Base-by-base conservation (phyloP, 2,329 filamentous ascomycete genomes). In the Neofusicoccum ribis region DNA sequence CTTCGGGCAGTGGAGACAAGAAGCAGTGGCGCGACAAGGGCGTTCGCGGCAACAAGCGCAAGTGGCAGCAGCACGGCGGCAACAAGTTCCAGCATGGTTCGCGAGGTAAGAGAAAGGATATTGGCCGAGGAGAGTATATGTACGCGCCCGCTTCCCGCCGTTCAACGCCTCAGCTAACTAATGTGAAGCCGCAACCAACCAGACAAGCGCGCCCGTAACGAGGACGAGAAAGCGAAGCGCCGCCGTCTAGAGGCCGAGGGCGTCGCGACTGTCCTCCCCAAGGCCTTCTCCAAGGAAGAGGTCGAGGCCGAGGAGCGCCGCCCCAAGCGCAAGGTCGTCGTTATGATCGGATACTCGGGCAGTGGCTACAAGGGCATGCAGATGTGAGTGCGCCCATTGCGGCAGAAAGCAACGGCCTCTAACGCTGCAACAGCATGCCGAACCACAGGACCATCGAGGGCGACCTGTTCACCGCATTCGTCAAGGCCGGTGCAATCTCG, bases 301-400 rank as follows among this genome's bases (percentile, higher is more conserved):
- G 94, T 97, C 70, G 91, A 90, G 12, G 88, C 88, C 52, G 95
- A 99, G 77, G 89, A 90, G 75, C 89, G 94, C 69, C 88, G 88
- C 65, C 95, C 95, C 27, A 99, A 99, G 85, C 89, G 91, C 78
- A 99, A 99, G 82, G 94, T 97, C 58, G 95, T 94, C 46, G 93
- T 99, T 37, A 82, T 98, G 83, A 89, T 99, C 71, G 95, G 95
- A 15, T 99, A 99, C 78, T 93, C 93, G 5, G 95, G 95, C 58
- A 97, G 92, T 9, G 95, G 95, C 15, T 99, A 99, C 83, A 93
- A 92, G 80, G 95, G 95, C 72, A 96, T 99, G 89, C 95, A 99
- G 80, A 91, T 99, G 79, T 82, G 70, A 62, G 77, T 52, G 11
- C 20, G 14, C n/a, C 11, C 11, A 8, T 64, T 56, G 20, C 44